phyloP scores from a whole-genome alignment of 1,139 yeast species.

The Lodderomyces parapsilosis region DNA sequence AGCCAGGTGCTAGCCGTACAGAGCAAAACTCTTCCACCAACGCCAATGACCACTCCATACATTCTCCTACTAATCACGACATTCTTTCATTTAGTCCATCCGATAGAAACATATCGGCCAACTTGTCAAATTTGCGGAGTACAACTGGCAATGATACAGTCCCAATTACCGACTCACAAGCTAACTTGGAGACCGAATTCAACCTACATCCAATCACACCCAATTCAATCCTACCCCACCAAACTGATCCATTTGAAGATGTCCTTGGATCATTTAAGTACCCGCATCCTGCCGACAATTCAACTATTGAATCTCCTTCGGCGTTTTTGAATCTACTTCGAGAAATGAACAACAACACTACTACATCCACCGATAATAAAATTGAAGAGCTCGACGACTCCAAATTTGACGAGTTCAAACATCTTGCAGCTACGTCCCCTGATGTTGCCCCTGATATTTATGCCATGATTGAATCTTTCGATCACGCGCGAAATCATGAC shows the following conservation, averaged over 20 bases:
- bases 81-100: neutral
- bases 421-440: neutral
- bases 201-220: neutral
- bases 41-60: neutral
- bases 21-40: neutral
- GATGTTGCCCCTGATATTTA: constrained; percentile 11
- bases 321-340: constrained; percentile 21
- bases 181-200: neutral
- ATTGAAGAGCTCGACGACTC: constrained; percentile 8
- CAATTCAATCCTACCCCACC: neutral
- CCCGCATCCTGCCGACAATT: neutral
- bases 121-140: neutral
- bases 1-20: neutral
- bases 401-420: constrained; percentile 10
- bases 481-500: constrained; percentile 1
- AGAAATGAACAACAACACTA: constrained; percentile 16
- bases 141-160: neutral
- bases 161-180: neutral
- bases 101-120: neutral
- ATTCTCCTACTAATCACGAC: neutral
- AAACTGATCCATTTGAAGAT: neutral
- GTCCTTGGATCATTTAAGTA: constrained; percentile 1
- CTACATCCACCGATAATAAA: constrained; percentile 4
- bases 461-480: constrained; percentile 9
- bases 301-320: constrained; percentile 16